Evolutionary conservation across 805 yeast genomes (phyloP).

Genomic region (Nakazawaea molendinolei): DNA sequence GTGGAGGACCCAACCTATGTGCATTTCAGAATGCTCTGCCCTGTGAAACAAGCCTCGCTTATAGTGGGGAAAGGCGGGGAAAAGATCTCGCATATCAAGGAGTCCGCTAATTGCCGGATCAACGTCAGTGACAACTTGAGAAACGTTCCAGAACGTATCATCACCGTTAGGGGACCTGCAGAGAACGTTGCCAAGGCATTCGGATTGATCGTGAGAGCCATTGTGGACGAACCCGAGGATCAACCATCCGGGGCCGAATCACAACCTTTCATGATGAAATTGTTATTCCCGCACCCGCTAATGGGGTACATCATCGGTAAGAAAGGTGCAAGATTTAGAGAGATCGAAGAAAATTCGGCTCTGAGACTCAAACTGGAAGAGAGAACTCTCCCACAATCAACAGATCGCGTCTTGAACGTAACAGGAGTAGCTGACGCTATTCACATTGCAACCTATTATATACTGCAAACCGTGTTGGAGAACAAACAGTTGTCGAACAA

Average conservation of each 20-base stretch:
- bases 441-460: constrained; percentile 73
- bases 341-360: constrained; percentile 77
- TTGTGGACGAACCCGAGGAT: constrained; percentile 61
- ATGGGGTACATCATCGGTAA: constrained; percentile 81
- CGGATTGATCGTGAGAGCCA: constrained; percentile 62
- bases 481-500: constrained; percentile 55
- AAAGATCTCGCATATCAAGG: constrained; percentile 56
- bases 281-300: constrained; percentile 70
- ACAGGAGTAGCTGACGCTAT: constrained; percentile 83
- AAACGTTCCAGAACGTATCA: constrained; percentile 68
- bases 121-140: constrained; percentile 68
- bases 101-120: constrained; percentile 54
- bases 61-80: constrained; percentile 83
- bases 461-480: constrained; percentile 60
- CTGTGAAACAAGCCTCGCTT: constrained; percentile 67
- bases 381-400: constrained; percentile 63
- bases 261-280: constrained; percentile 45
- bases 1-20: constrained; percentile 56
- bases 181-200: constrained; percentile 78
- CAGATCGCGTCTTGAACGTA: constrained; percentile 66
- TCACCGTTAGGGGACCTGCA: constrained; percentile 66
- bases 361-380: constrained; percentile 72
- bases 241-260: constrained; percentile 52
- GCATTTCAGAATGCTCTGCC: constrained; percentile 67
- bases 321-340: constrained; percentile 65